Evolutionary conservation across 2,329 filamentous ascomycete genomes (phyloP).

Genomic region (Botrytis paeoniae): DNA sequence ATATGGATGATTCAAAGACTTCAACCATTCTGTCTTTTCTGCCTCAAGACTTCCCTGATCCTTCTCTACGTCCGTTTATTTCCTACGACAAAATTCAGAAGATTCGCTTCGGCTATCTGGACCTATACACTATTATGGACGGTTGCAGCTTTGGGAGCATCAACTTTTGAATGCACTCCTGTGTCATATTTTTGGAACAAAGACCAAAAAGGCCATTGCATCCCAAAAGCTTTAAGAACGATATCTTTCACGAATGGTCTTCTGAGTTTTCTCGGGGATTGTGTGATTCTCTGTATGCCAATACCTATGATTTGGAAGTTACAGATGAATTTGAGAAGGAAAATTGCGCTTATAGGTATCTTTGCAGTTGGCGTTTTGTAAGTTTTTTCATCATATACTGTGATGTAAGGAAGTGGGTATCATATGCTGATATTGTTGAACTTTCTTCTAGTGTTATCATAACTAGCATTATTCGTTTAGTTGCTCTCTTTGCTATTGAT

Average conservation of each 20-base stretch:
- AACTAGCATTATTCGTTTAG: no score
- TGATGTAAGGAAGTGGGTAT: no score
- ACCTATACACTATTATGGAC: slow-evolving; percentile 27
- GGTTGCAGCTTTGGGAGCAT: slow-evolving; percentile 26
- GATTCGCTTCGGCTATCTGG: slow-evolving; percentile 24
- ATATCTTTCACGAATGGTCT: slow-evolving; percentile 25
- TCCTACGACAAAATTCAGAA: slow-evolving; percentile 19
- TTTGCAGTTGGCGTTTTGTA: no score
- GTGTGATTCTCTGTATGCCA: slow-evolving; percentile 22
- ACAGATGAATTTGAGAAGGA: slow-evolving; percentile 7
- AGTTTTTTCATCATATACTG: no score
- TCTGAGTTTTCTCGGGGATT: slow-evolving; percentile 24
- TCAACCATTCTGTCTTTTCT: background rate
- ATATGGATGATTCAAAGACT: slow-evolving; percentile 16
- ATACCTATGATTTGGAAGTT: slow-evolving; percentile 24
- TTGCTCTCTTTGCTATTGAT: no score
- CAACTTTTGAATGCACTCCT: slow-evolving; percentile 26
- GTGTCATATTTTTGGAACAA: slow-evolving; percentile 9
- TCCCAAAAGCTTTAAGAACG: slow-evolving; percentile 21
- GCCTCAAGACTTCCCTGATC: slow-evolving; percentile 29
- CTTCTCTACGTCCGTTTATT: slow-evolving; percentile 31
- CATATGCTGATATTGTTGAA: no score
- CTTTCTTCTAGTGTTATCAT: no score
- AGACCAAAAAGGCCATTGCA: slow-evolving; percentile 22
- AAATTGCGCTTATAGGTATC: no score